These are phyloP conservation scores for Fusarium avenaceum DNA, from an alignment of 2,329 filamentous ascomycete species.

Conservation along the genomic window DNA sequence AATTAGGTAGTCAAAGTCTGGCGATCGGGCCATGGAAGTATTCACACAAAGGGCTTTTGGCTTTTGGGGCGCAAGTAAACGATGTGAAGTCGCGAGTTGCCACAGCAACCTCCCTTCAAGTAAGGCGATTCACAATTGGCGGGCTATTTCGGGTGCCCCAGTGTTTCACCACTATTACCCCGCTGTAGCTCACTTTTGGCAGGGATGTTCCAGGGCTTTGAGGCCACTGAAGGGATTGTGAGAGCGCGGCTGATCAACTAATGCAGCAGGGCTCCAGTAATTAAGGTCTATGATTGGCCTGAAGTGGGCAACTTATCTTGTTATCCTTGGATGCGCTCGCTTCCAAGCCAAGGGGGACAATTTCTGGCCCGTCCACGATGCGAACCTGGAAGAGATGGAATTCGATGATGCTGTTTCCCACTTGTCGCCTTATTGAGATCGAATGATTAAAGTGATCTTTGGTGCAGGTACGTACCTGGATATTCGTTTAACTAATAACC, in stretches of 20 bases:
- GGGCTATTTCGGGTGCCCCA: slow-evolving; percentile 40
- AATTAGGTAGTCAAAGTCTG: slow-evolving; percentile 20
- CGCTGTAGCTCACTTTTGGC: slow-evolving; percentile 45
- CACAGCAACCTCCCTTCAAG: slow-evolving; percentile 40
- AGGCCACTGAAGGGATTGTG: slow-evolving; percentile 40
- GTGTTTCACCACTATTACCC: slow-evolving; percentile 47
- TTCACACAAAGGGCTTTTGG: slow-evolving; percentile 38
- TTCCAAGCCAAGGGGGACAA: slow-evolving; percentile 27
- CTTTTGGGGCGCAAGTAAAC: slow-evolving; percentile 13
- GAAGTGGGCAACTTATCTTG: slow-evolving; percentile 5
- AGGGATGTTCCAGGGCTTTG: slow-evolving; percentile 31
- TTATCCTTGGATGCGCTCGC: slow-evolving; percentile 24
- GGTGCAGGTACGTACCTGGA: not conserved
- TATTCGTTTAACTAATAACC: slow-evolving; percentile 9
- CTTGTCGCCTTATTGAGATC: slow-evolving; percentile 21
- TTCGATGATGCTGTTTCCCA: slow-evolving; percentile 32
- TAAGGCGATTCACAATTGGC: slow-evolving; percentile 29
- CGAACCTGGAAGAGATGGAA: slow-evolving; percentile 26
- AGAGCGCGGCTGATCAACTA: slow-evolving; percentile 38
- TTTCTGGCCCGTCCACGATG: slow-evolving; percentile 37
- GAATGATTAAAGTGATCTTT: slow-evolving; percentile 17
- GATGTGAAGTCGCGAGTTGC: slow-evolving; percentile 37
- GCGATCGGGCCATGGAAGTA: slow-evolving; percentile 36
- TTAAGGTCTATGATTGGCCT: slow-evolving; percentile 27
- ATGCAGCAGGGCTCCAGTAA: slow-evolving; percentile 27